Evolutionary conservation across 1,284 basidiomycete species (phyloP).

Genomic region (Cryptococcus maquisensis): DNA sequence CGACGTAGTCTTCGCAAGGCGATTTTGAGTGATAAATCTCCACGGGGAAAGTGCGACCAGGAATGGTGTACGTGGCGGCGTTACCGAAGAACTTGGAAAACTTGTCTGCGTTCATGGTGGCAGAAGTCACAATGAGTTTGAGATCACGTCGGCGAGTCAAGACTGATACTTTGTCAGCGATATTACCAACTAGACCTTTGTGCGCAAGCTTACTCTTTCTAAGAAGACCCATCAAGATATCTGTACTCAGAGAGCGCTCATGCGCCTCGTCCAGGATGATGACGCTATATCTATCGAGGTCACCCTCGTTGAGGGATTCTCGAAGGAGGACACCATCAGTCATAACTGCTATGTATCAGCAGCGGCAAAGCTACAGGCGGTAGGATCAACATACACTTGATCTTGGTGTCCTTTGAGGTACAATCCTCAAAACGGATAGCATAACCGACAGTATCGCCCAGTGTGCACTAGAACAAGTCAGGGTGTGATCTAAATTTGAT

Average conservation of each 20-base stretch:
- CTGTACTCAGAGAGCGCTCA: conserved; percentile 91
- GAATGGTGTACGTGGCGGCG: conserved; percentile 93
- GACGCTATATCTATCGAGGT: conserved; percentile 89
- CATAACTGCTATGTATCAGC: conserved; percentile 63
- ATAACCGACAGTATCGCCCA: conserved; percentile 87
- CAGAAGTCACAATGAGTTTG: conserved; percentile 95
- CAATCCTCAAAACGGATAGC: conserved; percentile 98
- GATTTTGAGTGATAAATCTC: conserved; percentile 94
- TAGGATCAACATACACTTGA: conserved; percentile 67
- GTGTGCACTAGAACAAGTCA: conserved; percentile 59
- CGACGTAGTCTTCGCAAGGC: conserved; percentile 98
- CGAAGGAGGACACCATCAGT: conserved; percentile 94
- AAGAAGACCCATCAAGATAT: conserved; percentile 93
- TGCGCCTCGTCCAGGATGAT: conserved; percentile 97
- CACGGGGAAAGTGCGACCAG: conserved; percentile 97
- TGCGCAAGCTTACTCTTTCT: conserved; percentile 67
- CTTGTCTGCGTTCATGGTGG: conserved; percentile 99
- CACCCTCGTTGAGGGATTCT: conserved; percentile 92
- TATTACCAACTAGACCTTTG: not conserved
- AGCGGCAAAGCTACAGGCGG: not conserved
- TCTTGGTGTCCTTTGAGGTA: conserved; percentile 83
- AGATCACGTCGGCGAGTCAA: conserved; percentile 84
- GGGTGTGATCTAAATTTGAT: not conserved
- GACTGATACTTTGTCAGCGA: conserved; percentile 55
- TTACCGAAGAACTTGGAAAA: conserved; percentile 94